These are phyloP conservation scores for Trichodelitschia bisporula DNA, from an alignment of 495 filamentous ascomycete genomes.

Conservation along the genomic window DNA sequence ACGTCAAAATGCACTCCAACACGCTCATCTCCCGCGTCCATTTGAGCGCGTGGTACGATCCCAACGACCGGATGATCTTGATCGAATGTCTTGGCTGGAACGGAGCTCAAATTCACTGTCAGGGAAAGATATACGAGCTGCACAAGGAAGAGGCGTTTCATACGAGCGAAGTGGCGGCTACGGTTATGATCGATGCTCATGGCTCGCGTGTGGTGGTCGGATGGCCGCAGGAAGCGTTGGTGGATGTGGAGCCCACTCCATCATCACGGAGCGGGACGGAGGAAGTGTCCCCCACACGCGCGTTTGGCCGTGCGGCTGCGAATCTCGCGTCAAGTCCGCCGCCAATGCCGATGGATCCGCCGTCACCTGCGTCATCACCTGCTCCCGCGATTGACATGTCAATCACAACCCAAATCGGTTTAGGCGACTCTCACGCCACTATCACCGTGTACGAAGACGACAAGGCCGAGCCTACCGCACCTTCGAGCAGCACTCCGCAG, in stretches of 20 bases:
- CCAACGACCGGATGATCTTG: conserved; percentile 35
- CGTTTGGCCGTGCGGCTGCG: conserved; percentile 14
- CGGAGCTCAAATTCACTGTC: conserved; percentile 77
- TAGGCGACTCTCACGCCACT: too few relatives aligned
- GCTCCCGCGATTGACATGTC: conserved; percentile 18
- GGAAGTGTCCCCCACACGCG: conserved; percentile 20
- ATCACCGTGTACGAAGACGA: too few relatives aligned
- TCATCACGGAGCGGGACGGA: conserved; percentile 50
- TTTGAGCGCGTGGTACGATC: conserved; percentile 64
- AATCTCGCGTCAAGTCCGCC: conserved; percentile 37
- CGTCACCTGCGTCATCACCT: conserved; percentile 3
- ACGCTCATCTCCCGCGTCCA: conserved; percentile 80
- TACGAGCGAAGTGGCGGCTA: conserved; percentile 67
- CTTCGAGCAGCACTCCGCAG: too few relatives aligned
- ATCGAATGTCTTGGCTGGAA: conserved; percentile 91
- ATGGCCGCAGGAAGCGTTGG: conserved; percentile 50
- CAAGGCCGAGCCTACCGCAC: too few relatives aligned
- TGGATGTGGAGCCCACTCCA: conserved; percentile 32
- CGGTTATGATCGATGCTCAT: conserved; percentile 91
- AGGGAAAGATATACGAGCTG: conserved; percentile 67
- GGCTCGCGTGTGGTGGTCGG: conserved; percentile 69
- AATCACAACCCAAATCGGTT: conserved; percentile 2
- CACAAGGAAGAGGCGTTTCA: conserved; percentile 72
- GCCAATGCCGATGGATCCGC: conserved; percentile 19
- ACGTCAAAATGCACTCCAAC: conserved; percentile 79